Evolutionary conservation across 2,329 filamentous ascomycete species (phyloP), one percentile per base, ranked within the genome.

Genomic region (Orbilia quercus): DNA sequence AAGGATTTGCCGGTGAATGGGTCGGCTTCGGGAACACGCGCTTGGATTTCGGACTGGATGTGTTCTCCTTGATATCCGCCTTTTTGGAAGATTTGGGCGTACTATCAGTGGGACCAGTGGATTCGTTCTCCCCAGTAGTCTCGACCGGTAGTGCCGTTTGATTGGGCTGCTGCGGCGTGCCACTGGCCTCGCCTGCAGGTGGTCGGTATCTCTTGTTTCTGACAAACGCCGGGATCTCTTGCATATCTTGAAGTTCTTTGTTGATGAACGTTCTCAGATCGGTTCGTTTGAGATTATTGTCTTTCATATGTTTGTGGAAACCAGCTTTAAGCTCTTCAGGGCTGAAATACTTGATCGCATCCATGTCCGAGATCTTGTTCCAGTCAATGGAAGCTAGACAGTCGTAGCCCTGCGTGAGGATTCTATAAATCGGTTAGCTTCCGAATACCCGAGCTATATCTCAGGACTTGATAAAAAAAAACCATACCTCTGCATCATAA

Each of bases 271-370:
- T 22, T 38, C 60, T 58, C 23, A 73, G 31, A 45, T 73, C 69
- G n/a, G 50, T 60, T n/a, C 63, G 48, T 20, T 34, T 14, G 16
- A 44, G 31, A 31, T 73, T 66, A 12, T 73, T 34, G 16, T 57
- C 48, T 40, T 12, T 58, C 60, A 66, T 60, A 22, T 73, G 62
- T 3, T 25, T 28, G 42, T 66, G 45, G 38, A 73, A 73, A 12
- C 69, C 60, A 9, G 53, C 60, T 38, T 65, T 65, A 31, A 73
- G 55, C 25, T 73, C 60, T 16, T 65, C 69, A 3, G 60, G 16
- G 11, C 54, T 66, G 31, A 73, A 73, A 34, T 73, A 54, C 40
- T 62, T 73, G 1, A 73, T 28, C 6, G 36, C 22, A 50, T 73
- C 69, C 7, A 50, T 38, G 9, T 45, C 22, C 22, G 69, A 28